Conservation (phyloP, 202 grass and related monocot genomes). For the Schoenoplectus tabernaemontani region DNA sequence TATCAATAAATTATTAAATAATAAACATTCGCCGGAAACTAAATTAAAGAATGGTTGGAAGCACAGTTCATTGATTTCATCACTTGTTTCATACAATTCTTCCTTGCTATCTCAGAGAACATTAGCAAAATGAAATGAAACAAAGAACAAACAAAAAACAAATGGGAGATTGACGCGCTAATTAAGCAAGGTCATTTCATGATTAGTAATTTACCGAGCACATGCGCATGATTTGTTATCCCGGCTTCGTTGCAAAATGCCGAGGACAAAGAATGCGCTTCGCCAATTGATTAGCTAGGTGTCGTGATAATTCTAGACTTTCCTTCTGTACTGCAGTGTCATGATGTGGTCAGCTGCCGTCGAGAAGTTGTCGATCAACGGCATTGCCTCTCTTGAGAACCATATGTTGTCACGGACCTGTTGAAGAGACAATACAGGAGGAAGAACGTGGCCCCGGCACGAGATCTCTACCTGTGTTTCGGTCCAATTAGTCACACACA, state of each 20-base stretch:
- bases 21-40: neutral
- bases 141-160: too few species aligned
- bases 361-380: slow-evolving; percentile 27
- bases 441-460: slow-evolving; percentile 62
- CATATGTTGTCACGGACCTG: slow-evolving; percentile 76
- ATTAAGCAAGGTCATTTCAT: neutral
- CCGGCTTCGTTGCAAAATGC: slow-evolving; percentile 10
- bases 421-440: slow-evolving; percentile 47
- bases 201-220: slow-evolving; percentile 5
- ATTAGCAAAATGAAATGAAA: slow-evolving; percentile 14
- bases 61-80: slow-evolving; percentile 10
- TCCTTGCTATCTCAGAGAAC: neutral
- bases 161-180: neutral
- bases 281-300: neutral
- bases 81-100: slow-evolving; percentile 7
- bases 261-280: slow-evolving; percentile 10
- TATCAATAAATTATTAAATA: neutral
- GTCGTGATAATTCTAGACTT: slow-evolving; percentile 20
- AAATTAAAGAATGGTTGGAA: slow-evolving; percentile 17
- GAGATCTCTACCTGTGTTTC: slow-evolving; percentile 65
- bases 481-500: neutral
- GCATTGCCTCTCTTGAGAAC: slow-evolving; percentile 45
- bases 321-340: slow-evolving; percentile 80
- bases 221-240: neutral
- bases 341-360: slow-evolving; percentile 56